phyloP scores from a whole-genome alignment of 1,139 yeast species.

The Suhomyces maxii region DNA sequence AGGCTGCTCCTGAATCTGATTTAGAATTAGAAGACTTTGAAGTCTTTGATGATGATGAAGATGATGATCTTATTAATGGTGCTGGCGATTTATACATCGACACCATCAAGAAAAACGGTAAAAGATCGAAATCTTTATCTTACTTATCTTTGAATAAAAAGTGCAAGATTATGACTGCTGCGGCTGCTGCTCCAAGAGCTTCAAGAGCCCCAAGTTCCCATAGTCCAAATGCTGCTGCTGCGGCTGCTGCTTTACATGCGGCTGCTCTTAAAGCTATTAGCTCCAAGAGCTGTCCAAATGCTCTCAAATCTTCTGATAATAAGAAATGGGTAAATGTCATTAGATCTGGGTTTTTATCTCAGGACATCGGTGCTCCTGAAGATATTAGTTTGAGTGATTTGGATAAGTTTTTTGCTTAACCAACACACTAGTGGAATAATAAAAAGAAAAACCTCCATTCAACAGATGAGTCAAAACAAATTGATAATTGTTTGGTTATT shows the following conservation, averaged over 20 bases:
- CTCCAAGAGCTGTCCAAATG: slow-evolving; percentile 24
- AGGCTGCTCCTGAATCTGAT: slow-evolving; percentile 18
- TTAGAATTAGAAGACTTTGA: slow-evolving; percentile 48
- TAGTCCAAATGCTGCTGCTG: slow-evolving; percentile 65
- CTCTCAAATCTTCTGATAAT: slow-evolving; percentile 24
- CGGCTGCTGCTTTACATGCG: slow-evolving; percentile 73
- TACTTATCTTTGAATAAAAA: slow-evolving; percentile 51
- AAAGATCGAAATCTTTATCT: slow-evolving; percentile 66
- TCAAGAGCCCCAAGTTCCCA: slow-evolving; percentile 59
- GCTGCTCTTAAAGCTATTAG: slow-evolving; percentile 60
- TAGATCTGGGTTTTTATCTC: slow-evolving; percentile 70
- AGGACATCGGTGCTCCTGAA: slow-evolving; percentile 77
- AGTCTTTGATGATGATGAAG: slow-evolving; percentile 44
- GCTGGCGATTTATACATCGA: slow-evolving; percentile 21
- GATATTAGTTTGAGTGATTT: slow-evolving; percentile 71
- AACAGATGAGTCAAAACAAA: too few species aligned
- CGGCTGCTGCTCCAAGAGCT: slow-evolving; percentile 81
- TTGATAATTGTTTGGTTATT: too few species aligned
- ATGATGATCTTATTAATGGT: slow-evolving; percentile 19
- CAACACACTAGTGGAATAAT: not conserved
- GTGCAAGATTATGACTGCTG: slow-evolving; percentile 63
- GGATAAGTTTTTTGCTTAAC: slow-evolving; percentile 54
- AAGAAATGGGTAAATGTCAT: slow-evolving; percentile 70
- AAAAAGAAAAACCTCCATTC: too few species aligned
- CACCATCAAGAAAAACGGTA: slow-evolving; percentile 42